A percentile compares a stretch with the other conserved stretches of the same genome.
These are phyloP conservation scores for Daldinia eschscholtzii DNA, from an alignment of 2,329 filamentous ascomycete species.

Conservation along the genomic window DNA sequence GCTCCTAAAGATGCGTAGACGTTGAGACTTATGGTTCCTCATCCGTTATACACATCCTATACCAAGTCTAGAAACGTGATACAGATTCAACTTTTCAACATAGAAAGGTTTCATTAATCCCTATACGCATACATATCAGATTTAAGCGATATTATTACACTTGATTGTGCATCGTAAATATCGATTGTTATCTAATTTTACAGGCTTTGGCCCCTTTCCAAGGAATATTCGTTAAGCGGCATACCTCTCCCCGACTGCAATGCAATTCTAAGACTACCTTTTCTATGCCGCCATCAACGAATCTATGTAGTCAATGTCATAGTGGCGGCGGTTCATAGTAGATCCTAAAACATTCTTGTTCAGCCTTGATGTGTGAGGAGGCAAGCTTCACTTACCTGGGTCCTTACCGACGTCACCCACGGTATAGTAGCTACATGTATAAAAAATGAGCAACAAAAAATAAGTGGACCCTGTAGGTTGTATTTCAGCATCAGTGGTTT, in stretches of 20 bases:
- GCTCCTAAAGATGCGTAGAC: background rate
- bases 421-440: no score
- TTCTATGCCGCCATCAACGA: background rate
- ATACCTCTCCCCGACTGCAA: background rate
- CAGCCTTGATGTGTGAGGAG: background rate
- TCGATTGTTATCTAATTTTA: background rate
- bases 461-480: no score
- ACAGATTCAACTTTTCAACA: background rate
- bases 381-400: no score
- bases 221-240: no score
- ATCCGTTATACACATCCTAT: background rate
- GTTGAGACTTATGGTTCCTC: background rate
- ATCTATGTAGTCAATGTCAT: background rate
- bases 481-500: slow-evolving; percentile 58
- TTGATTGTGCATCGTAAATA: background rate
- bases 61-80: no score
- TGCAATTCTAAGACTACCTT: background rate
- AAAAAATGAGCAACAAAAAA: no score
- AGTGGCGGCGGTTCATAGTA: background rate
- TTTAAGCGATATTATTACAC: background rate
- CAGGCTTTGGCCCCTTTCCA: background rate
- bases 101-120: background rate
- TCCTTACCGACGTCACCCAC: no score
- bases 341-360: background rate
- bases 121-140: background rate